phyloP scores from a whole-genome alignment of 805 yeast genomes.

The Nakazawaea ishiwadae region DNA sequence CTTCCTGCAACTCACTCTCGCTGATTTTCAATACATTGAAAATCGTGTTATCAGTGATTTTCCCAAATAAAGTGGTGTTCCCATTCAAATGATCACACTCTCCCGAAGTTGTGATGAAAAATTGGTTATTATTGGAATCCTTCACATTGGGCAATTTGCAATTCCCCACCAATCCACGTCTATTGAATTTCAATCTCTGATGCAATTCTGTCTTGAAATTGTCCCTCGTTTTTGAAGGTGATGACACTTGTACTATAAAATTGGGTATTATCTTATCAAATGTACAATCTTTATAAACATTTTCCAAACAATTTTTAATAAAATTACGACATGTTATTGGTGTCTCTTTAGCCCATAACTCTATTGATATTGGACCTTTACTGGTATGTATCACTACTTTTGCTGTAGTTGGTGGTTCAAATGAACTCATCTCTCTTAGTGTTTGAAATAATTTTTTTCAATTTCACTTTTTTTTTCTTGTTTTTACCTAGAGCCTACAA shows the following conservation, averaged over 20 bases:
- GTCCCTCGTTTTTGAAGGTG: too few species aligned
- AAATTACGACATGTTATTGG: conserved; percentile 46
- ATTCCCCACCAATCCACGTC: conserved; percentile 53
- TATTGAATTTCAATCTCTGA: conserved; percentile 42
- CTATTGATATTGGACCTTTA: conserved; percentile 56
- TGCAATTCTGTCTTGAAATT: conserved; percentile 53
- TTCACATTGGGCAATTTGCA: conserved; percentile 29
- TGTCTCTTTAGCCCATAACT: conserved; percentile 65
- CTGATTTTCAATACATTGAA: conserved; percentile 47
- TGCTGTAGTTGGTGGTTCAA: conserved; percentile 56
- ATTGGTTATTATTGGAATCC: conserved; percentile 31
- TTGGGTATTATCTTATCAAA: conserved; percentile 37
- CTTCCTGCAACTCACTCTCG: conserved; percentile 39
- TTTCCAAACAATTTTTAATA: conserved; percentile 42
- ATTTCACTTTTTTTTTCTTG: conserved; percentile 17
- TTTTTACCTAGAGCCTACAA: conserved; percentile 12
- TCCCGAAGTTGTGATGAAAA: conserved; percentile 39
- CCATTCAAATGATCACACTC: conserved; percentile 40
- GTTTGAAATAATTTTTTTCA: conserved; percentile 23
- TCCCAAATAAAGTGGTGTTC: conserved; percentile 49
- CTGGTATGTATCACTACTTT: conserved; percentile 51
- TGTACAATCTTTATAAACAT: conserved; percentile 32
- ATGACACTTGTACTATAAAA: conserved; percentile 13
- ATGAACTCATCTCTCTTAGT: neutral
- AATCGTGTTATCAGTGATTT: conserved; percentile 50